Evolutionary conservation across 768 basidiomycete genomes (phyloP).

Genomic region (Boletus pseudopeckii): DNA sequence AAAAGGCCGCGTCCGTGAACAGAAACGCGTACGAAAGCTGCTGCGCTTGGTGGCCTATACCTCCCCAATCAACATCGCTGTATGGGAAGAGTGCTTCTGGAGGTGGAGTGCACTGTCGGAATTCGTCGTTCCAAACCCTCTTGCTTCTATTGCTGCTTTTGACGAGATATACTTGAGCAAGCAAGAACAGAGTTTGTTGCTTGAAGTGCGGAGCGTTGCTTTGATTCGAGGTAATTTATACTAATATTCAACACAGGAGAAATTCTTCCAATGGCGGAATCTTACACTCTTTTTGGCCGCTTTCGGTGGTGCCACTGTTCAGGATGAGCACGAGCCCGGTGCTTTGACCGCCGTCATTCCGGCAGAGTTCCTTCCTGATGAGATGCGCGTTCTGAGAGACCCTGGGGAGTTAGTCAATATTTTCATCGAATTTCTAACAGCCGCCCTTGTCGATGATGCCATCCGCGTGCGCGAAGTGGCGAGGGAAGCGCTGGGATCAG

Average conservation of each 20-base stretch:
- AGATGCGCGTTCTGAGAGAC: constrained; percentile 61
- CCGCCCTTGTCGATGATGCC: constrained; percentile 59
- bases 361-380: constrained; percentile 59
- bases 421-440: constrained; percentile 69
- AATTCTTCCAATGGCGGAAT: constrained; percentile 82
- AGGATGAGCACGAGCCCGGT: constrained; percentile 48
- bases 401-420: constrained; percentile 55
- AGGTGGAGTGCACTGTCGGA: constrained; percentile 69
- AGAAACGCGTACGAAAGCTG: constrained; percentile 75
- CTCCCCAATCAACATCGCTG: constrained; percentile 65
- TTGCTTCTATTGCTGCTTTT: constrained; percentile 34
- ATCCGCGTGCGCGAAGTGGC: constrained; percentile 73
- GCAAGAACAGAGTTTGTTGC: constrained; percentile 36
- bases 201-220: constrained; percentile 32
- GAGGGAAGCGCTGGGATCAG: constrained; percentile 75
- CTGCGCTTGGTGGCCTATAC: constrained; percentile 62
- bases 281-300: constrained; percentile 74
- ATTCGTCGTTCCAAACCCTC: constrained; percentile 42
- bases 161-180: constrained; percentile 34
- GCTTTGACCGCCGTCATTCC: constrained; percentile 55
- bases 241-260: constrained; percentile 46
- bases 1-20: constrained; percentile 71
- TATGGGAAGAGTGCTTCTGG: constrained; percentile 82
- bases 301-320: constrained; percentile 62
- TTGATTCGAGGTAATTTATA: not conserved